Conservation (phyloP, 2,329 filamentous ascomycete genomes). For the Aspergillus sclerotialis region DNA sequence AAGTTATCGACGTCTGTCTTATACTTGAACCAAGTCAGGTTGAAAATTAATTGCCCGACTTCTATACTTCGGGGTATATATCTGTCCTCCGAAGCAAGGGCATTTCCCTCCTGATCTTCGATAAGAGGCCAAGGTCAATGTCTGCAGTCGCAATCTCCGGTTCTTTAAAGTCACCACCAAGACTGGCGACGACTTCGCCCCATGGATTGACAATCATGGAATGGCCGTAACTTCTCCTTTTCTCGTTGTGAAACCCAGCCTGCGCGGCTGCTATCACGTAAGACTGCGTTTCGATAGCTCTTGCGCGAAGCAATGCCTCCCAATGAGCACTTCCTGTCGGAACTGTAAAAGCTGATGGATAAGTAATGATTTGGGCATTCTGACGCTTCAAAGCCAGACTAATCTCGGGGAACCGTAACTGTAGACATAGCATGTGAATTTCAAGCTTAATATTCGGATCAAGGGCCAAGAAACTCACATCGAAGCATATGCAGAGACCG, state of each 20-base stretch:
- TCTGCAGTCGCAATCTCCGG: conserved; percentile 46
- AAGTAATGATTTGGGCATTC: conserved; percentile 70
- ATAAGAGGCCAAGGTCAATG: conserved; percentile 47
- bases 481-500: conserved; percentile 82
- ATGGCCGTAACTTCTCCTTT: conserved; percentile 75
- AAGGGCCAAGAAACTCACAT: no score
- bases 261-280: conserved; percentile 86
- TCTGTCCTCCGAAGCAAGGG: conserved; percentile 51
- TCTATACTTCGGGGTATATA: conserved; percentile 40
- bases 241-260: conserved; percentile 66
- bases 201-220: conserved; percentile 82
- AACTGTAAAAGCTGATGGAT: conserved; percentile 85
- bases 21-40: no score
- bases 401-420: conserved; percentile 72
- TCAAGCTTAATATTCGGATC: no score
- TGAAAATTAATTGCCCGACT: no score
- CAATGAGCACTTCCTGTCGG: conserved; percentile 81
- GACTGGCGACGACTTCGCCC: conserved; percentile 65
- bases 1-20: no score
- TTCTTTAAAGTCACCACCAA: conserved; percentile 42
- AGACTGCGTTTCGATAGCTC: conserved; percentile 82
- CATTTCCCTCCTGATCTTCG: conserved; percentile 50
- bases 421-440: background rate
- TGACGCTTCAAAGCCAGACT: conserved; percentile 59
- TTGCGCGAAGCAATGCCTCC: conserved; percentile 67